Conservation (phyloP, 371 early-diverging fungal genomes). For the Mucor mucedo region DNA sequence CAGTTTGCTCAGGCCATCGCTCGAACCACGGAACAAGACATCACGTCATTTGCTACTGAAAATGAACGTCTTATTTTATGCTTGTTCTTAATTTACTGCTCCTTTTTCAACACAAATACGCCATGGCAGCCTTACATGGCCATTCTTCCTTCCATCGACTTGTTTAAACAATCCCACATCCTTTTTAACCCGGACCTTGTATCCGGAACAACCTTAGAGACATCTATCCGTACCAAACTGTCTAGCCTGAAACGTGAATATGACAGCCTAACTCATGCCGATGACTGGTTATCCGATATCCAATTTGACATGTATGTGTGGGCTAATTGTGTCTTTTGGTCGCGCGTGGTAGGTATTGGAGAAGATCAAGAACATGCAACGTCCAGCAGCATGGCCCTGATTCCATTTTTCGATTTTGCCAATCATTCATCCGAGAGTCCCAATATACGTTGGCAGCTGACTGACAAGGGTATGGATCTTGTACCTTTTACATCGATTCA, state of each 20-base stretch:
- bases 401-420: constrained; percentile 66
- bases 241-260: constrained; percentile 28
- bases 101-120: constrained; percentile 24
- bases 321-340: constrained; percentile 61
- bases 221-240: constrained; percentile 44
- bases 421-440: constrained; percentile 50
- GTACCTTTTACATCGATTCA: not conserved
- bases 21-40: not conserved
- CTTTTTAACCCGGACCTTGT: constrained; percentile 23
- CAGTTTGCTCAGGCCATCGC: constrained; percentile 1
- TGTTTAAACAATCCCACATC: constrained; percentile 25
- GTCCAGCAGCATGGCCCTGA: constrained; percentile 25
- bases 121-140: constrained; percentile 55
- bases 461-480: not conserved
- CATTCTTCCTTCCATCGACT: constrained; percentile 39
- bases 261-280: not conserved
- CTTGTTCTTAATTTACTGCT: constrained; percentile 51
- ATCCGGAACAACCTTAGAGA: constrained; percentile 47
- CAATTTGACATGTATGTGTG: constrained; percentile 50
- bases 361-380: constrained; percentile 9
- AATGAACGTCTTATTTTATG: constrained; percentile 36
- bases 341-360: constrained; percentile 51
- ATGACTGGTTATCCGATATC: constrained; percentile 36
- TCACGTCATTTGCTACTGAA: not conserved
- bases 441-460: constrained; percentile 57